Evolutionary conservation across 176 grass and related monocot genomes (phyloP).

Genomic region (Elaeis guineensis): DNA sequence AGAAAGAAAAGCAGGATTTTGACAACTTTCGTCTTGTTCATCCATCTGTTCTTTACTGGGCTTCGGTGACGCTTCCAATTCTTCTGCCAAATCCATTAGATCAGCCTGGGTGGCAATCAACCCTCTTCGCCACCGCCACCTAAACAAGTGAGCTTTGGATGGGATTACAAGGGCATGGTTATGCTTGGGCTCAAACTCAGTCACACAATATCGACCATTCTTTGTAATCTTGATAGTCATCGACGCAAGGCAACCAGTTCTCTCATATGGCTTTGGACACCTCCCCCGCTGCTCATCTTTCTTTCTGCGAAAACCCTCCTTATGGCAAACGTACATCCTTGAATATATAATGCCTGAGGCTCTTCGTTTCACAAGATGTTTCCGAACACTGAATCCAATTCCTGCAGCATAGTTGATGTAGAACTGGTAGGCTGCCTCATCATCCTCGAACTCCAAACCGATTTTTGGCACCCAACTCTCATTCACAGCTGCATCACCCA

Average conservation of each 20-base stretch:
- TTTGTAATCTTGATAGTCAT: constrained; percentile 38
- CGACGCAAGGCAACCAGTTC: constrained; percentile 36
- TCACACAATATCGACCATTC: constrained; percentile 45
- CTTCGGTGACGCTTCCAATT: constrained; percentile 8
- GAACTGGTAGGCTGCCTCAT: constrained; percentile 34
- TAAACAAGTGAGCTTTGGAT: constrained; percentile 35
- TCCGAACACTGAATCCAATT: constrained; percentile 40
- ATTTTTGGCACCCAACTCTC: constrained; percentile 32
- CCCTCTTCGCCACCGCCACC: constrained; percentile 21
- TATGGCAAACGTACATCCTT: constrained; percentile 41
- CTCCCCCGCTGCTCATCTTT: constrained; percentile 12
- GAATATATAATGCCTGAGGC: constrained; percentile 37
- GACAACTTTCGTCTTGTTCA: background rate
- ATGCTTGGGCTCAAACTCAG: constrained; percentile 27
- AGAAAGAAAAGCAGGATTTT: background rate
- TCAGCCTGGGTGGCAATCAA: background rate
- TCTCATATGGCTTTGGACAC: constrained; percentile 24
- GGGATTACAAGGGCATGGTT: constrained; percentile 43
- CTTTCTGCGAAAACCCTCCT: constrained; percentile 38
- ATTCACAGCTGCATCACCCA: constrained; percentile 2
- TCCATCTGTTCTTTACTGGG: constrained; percentile 12
- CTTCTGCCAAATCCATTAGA: constrained; percentile 3
- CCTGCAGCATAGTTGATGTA: constrained; percentile 36
- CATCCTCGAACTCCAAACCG: constrained; percentile 46
- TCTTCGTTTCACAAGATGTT: constrained; percentile 37